Percentiles rank a stretch among this genome's conserved stretches.
These are phyloP conservation scores for Aspergillus incahuasiensis DNA, from an alignment of 495 filamentous ascomycete genomes.

Conservation along the genomic window DNA sequence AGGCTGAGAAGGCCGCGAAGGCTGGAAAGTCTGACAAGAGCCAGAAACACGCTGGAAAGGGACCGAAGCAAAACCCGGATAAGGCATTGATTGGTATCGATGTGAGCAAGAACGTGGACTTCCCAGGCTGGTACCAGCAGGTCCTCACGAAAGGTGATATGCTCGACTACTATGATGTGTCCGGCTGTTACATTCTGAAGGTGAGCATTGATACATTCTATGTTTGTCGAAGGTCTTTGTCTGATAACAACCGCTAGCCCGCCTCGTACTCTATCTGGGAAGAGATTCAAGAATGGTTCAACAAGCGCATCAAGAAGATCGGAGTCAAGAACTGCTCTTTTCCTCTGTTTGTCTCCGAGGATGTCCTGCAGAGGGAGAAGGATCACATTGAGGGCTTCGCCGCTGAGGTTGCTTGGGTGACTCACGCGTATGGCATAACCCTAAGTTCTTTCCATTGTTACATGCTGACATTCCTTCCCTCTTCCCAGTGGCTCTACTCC, in stretches of 20 bases:
- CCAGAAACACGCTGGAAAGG: conserved; percentile 41
- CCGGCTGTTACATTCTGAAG: conserved; percentile 92
- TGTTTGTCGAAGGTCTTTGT: not conserved
- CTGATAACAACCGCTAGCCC: conserved; percentile 39
- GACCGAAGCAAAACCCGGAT: conserved; percentile 44
- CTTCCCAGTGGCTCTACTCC: conserved; percentile 63
- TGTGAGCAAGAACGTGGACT: conserved; percentile 76
- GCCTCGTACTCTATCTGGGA: conserved; percentile 90
- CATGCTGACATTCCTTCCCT: conserved; percentile 20
- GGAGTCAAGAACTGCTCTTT: conserved; percentile 94
- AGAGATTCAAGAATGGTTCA: conserved; percentile 84
- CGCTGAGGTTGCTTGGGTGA: conserved; percentile 97
- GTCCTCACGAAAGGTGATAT: conserved; percentile 92
- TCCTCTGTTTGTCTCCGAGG: conserved; percentile 87
- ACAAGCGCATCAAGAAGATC: conserved; percentile 76
- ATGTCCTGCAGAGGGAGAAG: conserved; percentile 90
- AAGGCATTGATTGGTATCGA: conserved; percentile 81
- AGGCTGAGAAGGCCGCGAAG: conserved; percentile 67
- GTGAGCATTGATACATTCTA: conserved; percentile 24
- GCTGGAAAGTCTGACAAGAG: conserved; percentile 62
- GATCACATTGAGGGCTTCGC: conserved; percentile 97
- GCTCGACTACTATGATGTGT: conserved; percentile 91
- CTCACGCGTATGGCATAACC: conserved; percentile 66
- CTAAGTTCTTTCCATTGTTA: conserved; percentile 8
- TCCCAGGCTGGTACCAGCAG: conserved; percentile 92